phyloP scores from a whole-genome alignment of 1,139 yeast species.

The Debaryomyces sp. region DNA sequence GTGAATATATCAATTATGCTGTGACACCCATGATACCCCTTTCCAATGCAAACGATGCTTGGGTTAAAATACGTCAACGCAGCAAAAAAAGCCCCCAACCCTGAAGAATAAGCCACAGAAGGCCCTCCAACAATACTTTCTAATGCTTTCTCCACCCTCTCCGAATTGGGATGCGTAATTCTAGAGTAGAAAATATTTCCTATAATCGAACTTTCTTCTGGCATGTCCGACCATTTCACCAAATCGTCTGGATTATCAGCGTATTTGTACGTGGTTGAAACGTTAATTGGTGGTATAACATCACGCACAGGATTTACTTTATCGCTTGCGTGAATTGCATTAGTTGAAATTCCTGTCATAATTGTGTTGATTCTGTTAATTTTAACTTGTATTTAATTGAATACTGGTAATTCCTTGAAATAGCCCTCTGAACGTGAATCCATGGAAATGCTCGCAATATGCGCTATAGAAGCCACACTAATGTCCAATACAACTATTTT shows the following conservation, averaged over 20 bases:
- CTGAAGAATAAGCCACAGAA: conserved; percentile 67
- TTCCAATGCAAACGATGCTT: conserved; percentile 70
- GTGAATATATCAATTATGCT: conserved; percentile 65
- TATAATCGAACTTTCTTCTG: conserved; percentile 15
- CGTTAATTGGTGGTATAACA: conserved; percentile 79
- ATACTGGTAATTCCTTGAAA: too few species aligned
- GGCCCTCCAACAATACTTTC: conserved; percentile 57
- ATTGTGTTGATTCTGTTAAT: not conserved
- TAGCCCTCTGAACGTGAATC: not conserved
- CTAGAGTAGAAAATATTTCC: conserved; percentile 62
- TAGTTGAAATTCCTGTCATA: conserved; percentile 46
- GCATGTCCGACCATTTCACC: conserved; percentile 42
- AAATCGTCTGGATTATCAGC: conserved; percentile 56
- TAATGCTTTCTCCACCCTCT: conserved; percentile 69
- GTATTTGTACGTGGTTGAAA: conserved; percentile 78
- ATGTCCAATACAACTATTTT: not conserved
- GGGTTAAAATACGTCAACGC: conserved; percentile 75
- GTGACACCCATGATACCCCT: conserved; percentile 84
- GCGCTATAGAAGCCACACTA: not conserved
- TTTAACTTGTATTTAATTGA: not conserved
- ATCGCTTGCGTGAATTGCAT: conserved; percentile 69
- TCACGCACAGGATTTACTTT: conserved; percentile 46
- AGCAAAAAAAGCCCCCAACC: conserved; percentile 80
- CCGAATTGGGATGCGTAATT: conserved; percentile 68
- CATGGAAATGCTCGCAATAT: not conserved